Conservation (phyloP, 805 yeast species). For the Ascoidea rubescens region DNA sequence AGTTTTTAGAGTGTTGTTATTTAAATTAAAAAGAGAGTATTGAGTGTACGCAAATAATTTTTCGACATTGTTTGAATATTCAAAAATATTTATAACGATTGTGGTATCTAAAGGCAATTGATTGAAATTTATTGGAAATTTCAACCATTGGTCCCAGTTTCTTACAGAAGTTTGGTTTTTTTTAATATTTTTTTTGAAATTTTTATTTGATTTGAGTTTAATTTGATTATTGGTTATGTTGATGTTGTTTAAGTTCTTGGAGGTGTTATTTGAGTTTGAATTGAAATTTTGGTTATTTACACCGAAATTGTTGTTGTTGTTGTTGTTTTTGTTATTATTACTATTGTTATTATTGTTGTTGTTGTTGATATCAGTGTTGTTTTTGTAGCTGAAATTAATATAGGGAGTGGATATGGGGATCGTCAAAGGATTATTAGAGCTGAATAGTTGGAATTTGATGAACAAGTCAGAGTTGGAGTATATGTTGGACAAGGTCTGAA, state of each 20-base stretch:
- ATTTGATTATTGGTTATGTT: slow-evolving; percentile 14
- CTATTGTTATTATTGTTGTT: background rate
- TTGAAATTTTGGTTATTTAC: background rate
- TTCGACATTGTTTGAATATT: slow-evolving; percentile 40
- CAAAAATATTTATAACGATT: slow-evolving; percentile 53
- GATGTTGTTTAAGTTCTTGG: background rate
- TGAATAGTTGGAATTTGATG: slow-evolving; percentile 7
- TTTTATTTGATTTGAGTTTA: background rate
- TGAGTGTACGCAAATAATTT: slow-evolving; percentile 48
- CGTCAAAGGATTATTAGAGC: slow-evolving; percentile 6
- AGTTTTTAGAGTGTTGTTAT: slow-evolving; percentile 44
- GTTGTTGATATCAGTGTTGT: no score
- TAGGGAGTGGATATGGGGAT: slow-evolving; percentile 8
- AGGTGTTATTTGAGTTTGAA: background rate
- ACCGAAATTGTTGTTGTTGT: background rate
- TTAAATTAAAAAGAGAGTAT: slow-evolving; percentile 40
- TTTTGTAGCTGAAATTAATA: slow-evolving; percentile 2
- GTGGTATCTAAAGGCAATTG: slow-evolving; percentile 56
- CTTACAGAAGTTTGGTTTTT: slow-evolving; percentile 13
- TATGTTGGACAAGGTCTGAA: slow-evolving; percentile 7
- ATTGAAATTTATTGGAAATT: slow-evolving; percentile 54
- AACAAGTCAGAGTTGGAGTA: slow-evolving; percentile 8
- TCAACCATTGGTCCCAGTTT: slow-evolving; percentile 62
- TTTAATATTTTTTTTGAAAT: background rate
- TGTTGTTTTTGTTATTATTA: slow-evolving; percentile 3